Base-by-base conservation (phyloP, 352 stramenopile genomes). In the Phytopythium sindhum region DNA sequence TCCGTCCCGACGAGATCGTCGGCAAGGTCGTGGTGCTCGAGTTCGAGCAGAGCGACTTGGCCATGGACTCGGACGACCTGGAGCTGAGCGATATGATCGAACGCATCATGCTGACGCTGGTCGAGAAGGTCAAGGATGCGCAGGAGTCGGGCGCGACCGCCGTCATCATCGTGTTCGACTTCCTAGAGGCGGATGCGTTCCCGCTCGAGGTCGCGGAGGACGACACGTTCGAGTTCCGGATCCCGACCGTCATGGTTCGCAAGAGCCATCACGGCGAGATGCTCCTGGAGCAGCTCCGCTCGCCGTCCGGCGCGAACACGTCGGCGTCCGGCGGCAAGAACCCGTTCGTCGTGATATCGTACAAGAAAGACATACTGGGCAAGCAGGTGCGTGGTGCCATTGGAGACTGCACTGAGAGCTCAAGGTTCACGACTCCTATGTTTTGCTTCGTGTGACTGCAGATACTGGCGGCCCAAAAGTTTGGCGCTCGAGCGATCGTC, bases 121-220 rank as follows among this genome's bases (percentile, higher is more conserved):
- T 92, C n/a, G 79, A 80, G 29, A 86, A 88, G 17, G 78, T 90
- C 54, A 89, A 89, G 29, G 84, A 92, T 55, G 81, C 84, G 3
- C 84, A 92, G 33, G 72, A 81, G 12, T 70, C 76, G 7, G 81
- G 81, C 1, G 84, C 84, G 2, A 63, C 78, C 2, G 81, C 69
- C 1, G 81, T 89, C 11, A 59, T 86, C 33, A 53, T 91, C 50
- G 72, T 90, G 24, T 90, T 92, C 60, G 80, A 86, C 54, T 89
- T 92, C 21, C 67, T 92, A 0, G 77, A 88, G 4, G 84, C 84
- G 0, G 84, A 92, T 9, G 74, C 84, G 17, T 90, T 92, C 53
- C 65, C 78, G 2, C 70, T 92, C 19, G 77, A 88, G 51, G 52
- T 70, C 1, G 65, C 69, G 6, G 81, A 86, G 6, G 78, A 88